phyloP scores from a whole-genome alignment of 495 filamentous ascomycete species.

The Aspergillus bertholletiae region DNA sequence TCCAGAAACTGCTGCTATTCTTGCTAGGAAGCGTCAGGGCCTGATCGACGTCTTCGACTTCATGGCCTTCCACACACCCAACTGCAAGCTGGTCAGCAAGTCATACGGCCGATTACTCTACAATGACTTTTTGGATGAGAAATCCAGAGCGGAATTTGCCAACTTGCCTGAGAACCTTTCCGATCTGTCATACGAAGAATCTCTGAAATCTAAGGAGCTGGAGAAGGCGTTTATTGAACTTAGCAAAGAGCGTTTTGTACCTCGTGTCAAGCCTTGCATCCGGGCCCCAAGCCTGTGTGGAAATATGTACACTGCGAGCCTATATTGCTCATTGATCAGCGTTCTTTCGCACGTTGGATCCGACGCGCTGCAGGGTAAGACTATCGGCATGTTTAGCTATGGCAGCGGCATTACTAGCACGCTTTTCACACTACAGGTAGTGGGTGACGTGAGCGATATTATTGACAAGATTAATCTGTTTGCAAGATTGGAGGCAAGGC shows the following conservation, averaged over 20 bases:
- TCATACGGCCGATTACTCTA: conserved; percentile 92
- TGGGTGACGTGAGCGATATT: conserved; percentile 71
- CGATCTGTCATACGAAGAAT: conserved; percentile 77
- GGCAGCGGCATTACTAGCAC: conserved; percentile 87
- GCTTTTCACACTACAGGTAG: conserved; percentile 83
- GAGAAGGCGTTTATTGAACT: conserved; percentile 96
- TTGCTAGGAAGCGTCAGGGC: conserved; percentile 44
- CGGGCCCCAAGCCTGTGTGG: conserved; percentile 90
- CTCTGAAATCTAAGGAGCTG: conserved; percentile 84
- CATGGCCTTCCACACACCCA: conserved; percentile 92
- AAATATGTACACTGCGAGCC: conserved; percentile 98
- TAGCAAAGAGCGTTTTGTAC: conserved; percentile 90
- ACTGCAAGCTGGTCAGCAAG: conserved; percentile 96
- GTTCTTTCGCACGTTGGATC: no score
- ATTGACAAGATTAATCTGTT: conserved; percentile 76
- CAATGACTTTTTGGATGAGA: conserved; percentile 92
- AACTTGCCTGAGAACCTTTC: conserved; percentile 83
- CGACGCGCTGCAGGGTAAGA: conserved; percentile 72
- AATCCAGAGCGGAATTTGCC: no score
- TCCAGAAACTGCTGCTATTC: no score
- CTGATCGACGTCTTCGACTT: conserved; percentile 92
- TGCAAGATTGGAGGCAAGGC: conserved; percentile 63
- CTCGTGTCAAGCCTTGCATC: conserved; percentile 80
- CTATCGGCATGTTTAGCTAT: conserved; percentile 90
- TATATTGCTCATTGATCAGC: conserved; percentile 81